A percentile compares a stretch with the other conserved stretches of the same genome.
Conservation (phyloP, 495 filamentous ascomycete species). For the Rhizodiscina lignyota region DNA sequence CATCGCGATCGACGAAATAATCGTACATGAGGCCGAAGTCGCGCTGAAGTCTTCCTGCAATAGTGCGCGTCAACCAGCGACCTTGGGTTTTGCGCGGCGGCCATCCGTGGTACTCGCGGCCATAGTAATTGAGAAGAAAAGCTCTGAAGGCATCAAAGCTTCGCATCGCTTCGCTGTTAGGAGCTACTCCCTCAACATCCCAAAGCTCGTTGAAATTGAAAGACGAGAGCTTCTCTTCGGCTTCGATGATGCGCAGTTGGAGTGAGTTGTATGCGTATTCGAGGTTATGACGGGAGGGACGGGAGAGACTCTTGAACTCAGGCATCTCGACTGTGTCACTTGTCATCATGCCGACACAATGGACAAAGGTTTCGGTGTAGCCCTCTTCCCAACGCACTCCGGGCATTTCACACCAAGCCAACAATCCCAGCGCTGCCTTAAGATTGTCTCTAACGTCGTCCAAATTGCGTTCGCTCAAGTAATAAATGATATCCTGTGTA, state of each 20-base stretch:
- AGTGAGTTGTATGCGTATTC: conserved; percentile 45
- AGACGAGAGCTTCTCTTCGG: conserved; percentile 36
- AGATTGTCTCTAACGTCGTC: conserved; percentile 51
- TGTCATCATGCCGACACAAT: conserved; percentile 48
- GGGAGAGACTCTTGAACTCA: conserved; percentile 42
- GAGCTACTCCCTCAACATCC: conserved; percentile 19
- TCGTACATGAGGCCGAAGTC: conserved; percentile 58
- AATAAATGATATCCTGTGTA: conserved; percentile 13
- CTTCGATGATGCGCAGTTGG: conserved; percentile 42
- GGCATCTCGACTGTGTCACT: conserved; percentile 31
- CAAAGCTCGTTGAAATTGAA: conserved; percentile 52
- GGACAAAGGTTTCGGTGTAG: conserved; percentile 51
- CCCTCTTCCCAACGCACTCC: conserved; percentile 46
- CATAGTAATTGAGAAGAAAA: conserved; percentile 39
- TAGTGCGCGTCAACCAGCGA: conserved; percentile 39
- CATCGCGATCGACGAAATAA: conserved; percentile 53
- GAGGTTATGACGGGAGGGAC: conserved; percentile 45
- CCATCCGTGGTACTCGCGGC: conserved; percentile 36
- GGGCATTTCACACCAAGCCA: conserved; percentile 45
- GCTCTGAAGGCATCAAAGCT: conserved; percentile 37
- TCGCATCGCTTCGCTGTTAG: conserved; percentile 22
- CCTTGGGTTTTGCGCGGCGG: conserved; percentile 30
- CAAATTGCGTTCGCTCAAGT: conserved; percentile 15
- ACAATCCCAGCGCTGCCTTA: conserved; percentile 39
- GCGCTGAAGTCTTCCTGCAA: conserved; percentile 39